Conservation (phyloP, 2,329 filamentous ascomycete genomes). For the Lachnellula cervina region DNA sequence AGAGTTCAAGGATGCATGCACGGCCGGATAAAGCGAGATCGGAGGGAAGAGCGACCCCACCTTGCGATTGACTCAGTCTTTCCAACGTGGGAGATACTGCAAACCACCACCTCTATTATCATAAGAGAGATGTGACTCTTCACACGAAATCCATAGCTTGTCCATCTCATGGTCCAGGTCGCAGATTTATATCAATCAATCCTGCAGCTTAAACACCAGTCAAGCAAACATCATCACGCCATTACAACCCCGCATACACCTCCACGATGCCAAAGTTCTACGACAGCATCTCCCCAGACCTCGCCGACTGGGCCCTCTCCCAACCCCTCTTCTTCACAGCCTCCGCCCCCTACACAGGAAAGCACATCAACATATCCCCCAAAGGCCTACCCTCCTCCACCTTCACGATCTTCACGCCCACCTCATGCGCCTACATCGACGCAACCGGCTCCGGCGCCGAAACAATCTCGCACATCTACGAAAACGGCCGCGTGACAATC, state of each 20-base stretch:
- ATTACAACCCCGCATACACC: neutral
- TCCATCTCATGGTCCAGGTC: neutral
- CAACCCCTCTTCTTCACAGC: slow-evolving; percentile 74
- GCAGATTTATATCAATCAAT: neutral
- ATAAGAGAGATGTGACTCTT: too few relatives aligned
- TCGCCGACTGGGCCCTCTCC: slow-evolving; percentile 57
- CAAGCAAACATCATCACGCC: neutral
- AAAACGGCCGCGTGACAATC: slow-evolving; percentile 70
- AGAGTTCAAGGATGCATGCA: neutral
- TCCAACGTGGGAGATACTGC: neutral
- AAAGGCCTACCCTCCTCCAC: slow-evolving; percentile 63
- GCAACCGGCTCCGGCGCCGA: slow-evolving; percentile 71
- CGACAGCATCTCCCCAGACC: slow-evolving; percentile 47
- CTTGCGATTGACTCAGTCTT: neutral
- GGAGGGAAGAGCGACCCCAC: neutral
- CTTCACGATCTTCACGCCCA: slow-evolving; percentile 53
- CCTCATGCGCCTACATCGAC: slow-evolving; percentile 65
- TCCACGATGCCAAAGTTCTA: slow-evolving; percentile 55
- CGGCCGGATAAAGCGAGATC: neutral
- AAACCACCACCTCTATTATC: neutral
- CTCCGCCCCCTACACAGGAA: slow-evolving; percentile 61
- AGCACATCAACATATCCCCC: slow-evolving; percentile 74
- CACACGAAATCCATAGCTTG: too few relatives aligned
- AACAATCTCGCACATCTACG: slow-evolving; percentile 70
- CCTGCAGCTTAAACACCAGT: neutral